phyloP scores from a whole-genome alignment of 306 rosid species.

The Sechiopsis laciniata region DNA sequence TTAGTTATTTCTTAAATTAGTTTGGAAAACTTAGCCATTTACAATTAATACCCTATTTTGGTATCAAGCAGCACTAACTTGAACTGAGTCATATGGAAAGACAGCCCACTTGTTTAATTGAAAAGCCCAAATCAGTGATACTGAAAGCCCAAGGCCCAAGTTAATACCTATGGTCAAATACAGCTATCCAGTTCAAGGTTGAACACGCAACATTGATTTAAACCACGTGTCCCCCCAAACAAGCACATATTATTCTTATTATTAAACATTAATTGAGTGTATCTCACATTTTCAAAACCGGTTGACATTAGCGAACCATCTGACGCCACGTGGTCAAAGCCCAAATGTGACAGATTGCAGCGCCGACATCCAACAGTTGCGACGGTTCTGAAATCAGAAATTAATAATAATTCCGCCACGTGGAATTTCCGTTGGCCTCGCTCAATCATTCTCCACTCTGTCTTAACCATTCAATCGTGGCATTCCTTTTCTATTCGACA shows the following conservation, averaged over 20 bases:
- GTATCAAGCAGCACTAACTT: too few relatives aligned
- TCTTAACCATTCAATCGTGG: conserved; percentile 8
- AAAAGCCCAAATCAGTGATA: too few relatives aligned
- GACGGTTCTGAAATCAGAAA: background rate
- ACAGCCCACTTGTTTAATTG: too few relatives aligned
- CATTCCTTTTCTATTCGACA: background rate
- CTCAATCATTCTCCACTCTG: conserved; percentile 22
- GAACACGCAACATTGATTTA: background rate
- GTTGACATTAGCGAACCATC: background rate
- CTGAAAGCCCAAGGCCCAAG: background rate
- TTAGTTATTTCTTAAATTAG: too few relatives aligned
- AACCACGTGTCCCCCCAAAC: background rate
- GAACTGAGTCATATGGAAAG: too few relatives aligned
- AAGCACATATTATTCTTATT: too few relatives aligned
- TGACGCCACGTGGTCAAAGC: background rate
- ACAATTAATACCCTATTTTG: too few relatives aligned
- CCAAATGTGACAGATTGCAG: background rate
- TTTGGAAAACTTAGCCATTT: too few relatives aligned
- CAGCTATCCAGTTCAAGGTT: background rate
- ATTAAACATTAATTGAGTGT: too few relatives aligned
- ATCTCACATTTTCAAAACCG: background rate
- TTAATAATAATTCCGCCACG: conserved; percentile 32
- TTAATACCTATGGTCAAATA: background rate
- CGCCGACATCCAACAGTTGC: background rate
- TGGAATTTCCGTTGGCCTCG: conserved; percentile 34